These are phyloP conservation scores for Falciphora oryzae DNA, from an alignment of 2,329 filamentous ascomycete species.

Conservation along the genomic window DNA sequence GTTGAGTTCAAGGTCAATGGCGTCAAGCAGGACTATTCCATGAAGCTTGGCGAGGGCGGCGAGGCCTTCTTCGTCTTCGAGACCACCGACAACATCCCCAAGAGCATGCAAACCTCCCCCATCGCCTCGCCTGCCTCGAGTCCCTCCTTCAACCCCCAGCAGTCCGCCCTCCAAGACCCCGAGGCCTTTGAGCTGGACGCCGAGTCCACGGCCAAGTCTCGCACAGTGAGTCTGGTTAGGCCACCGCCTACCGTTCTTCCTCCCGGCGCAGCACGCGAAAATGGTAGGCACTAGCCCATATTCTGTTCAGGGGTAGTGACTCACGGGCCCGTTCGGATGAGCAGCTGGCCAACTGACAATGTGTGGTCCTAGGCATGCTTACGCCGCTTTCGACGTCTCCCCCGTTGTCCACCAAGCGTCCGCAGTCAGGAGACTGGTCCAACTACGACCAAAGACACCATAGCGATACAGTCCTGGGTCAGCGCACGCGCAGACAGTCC, in stretches of 20 bases:
- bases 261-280: constrained; percentile 27
- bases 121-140: constrained; percentile 85
- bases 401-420: constrained; percentile 39
- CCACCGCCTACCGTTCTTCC: constrained; percentile 40
- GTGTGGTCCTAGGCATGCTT: constrained; percentile 35
- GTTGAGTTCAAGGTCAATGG: constrained; percentile 97
- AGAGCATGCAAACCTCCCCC: constrained; percentile 88
- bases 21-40: constrained; percentile 84
- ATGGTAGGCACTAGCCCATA: constrained; percentile 22
- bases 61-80: constrained; percentile 99
- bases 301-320: background rate
- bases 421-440: constrained; percentile 47
- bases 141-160: constrained; percentile 56
- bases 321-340: background rate
- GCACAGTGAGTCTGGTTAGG: constrained; percentile 32
- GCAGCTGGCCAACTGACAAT: constrained; percentile 7
- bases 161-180: constrained; percentile 56
- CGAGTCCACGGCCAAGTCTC: constrained; percentile 27
- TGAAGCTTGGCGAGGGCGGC: constrained; percentile 96
- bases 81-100: constrained; percentile 86
- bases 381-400: constrained; percentile 51
- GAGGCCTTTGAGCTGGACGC: constrained; percentile 63
- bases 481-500: constrained; percentile 33
- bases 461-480: constrained; percentile 50
- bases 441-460: constrained; percentile 37